These are phyloP conservation scores for Phascolomyces articulosus DNA, from an alignment of 371 early-diverging fungal genomes.

Conservation along the genomic window DNA sequence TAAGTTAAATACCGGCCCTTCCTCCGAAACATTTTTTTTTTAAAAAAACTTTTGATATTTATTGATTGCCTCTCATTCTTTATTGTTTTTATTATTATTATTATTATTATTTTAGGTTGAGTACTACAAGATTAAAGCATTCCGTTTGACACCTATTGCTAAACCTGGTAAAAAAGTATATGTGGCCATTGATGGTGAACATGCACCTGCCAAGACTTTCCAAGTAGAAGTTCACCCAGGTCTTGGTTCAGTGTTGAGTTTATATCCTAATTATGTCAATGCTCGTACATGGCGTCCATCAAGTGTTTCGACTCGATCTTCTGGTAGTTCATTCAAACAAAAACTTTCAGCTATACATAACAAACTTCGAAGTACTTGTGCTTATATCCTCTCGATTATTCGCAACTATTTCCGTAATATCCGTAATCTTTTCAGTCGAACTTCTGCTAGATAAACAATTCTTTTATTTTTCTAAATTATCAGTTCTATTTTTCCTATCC, in stretches of 20 bases:
- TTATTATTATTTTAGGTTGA: slow-evolving; percentile 46
- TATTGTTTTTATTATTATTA: background rate
- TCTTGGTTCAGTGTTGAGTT: slow-evolving; percentile 50
- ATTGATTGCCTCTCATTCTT: too few species aligned
- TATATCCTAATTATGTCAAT: slow-evolving; percentile 34
- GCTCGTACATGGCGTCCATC: slow-evolving; percentile 17
- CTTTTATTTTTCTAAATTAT: background rate
- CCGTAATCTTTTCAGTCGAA: slow-evolving; percentile 3
- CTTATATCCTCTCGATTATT: slow-evolving; percentile 15
- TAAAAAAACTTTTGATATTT: too few species aligned
- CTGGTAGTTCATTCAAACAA: background rate
- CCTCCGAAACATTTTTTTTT: too few species aligned
- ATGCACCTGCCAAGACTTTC: slow-evolving; percentile 57
- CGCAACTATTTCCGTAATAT: slow-evolving; percentile 3
- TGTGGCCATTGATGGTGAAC: slow-evolving; percentile 69
- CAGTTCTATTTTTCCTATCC: background rate
- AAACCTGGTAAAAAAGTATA: slow-evolving; percentile 42
- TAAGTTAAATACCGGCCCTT: slow-evolving; percentile 6
- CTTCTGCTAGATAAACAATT: background rate
- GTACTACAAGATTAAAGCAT: slow-evolving; percentile 65
- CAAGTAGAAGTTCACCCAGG: slow-evolving; percentile 65
- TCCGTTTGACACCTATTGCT: slow-evolving; percentile 53
- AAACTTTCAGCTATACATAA: slow-evolving; percentile 5
- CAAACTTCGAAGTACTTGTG: slow-evolving; percentile 10
- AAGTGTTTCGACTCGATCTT: background rate